phyloP scores from a whole-genome alignment of 2,329 filamentous ascomycete species.

The Pezicula rhizophila region DNA sequence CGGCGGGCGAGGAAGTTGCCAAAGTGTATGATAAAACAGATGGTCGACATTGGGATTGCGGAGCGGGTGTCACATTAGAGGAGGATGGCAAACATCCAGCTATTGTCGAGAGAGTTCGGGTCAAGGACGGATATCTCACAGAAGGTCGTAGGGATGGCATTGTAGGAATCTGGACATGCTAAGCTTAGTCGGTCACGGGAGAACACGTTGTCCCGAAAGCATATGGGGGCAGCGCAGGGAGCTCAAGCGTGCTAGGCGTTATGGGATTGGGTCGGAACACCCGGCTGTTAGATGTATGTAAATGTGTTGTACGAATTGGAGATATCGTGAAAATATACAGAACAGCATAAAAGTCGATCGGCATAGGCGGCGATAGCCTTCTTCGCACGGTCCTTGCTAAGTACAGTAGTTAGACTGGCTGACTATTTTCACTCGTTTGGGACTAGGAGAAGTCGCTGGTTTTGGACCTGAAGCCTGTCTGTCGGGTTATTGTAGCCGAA shows the following conservation, averaged over 20 bases:
- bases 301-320: slow-evolving; percentile 13
- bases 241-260: background rate
- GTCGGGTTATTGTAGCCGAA: too few species aligned
- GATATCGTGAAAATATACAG: slow-evolving; percentile 9
- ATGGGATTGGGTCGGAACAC: slow-evolving; percentile 3
- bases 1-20: slow-evolving; percentile 86
- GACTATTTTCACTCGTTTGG: too few species aligned
- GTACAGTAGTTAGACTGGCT: too few species aligned
- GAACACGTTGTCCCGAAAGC: too few species aligned
- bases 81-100: slow-evolving; percentile 59
- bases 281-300: slow-evolving; percentile 11
- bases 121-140: slow-evolving; percentile 89
- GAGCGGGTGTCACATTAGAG: slow-evolving; percentile 67
- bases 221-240: background rate
- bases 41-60: slow-evolving; percentile 93
- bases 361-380: too few species aligned
- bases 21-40: slow-evolving; percentile 99
- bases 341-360: background rate
- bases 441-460: too few species aligned
- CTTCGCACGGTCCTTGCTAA: too few species aligned
- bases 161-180: slow-evolving; percentile 86
- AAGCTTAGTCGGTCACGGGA: slow-evolving; percentile 9
- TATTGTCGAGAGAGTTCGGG: slow-evolving; percentile 76
- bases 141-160: slow-evolving; percentile 84
- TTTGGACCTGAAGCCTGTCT: too few species aligned